Percentiles rank a stretch among this genome's conserved stretches.
Conservation (phyloP, 208 protist genomes). For the Trypanosoma conorhini region DNA sequence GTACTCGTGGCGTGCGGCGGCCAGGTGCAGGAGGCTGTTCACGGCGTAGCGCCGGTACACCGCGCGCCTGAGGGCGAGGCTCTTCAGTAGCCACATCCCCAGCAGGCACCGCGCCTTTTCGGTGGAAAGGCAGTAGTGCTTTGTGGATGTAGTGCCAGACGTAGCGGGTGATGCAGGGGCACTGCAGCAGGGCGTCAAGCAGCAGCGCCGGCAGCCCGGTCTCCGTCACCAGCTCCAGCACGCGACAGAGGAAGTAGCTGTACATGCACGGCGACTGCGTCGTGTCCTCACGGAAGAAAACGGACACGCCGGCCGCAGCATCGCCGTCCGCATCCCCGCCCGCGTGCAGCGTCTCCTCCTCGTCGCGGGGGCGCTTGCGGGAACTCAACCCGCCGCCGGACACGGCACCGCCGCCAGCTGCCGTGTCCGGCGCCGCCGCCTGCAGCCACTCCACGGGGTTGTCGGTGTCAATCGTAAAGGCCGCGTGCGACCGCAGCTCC, state of each 20-base stretch:
- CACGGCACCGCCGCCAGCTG: too few relatives aligned
- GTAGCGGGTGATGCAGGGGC: slow-evolving; percentile 58
- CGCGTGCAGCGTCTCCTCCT: not conserved
- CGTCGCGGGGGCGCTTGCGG: slow-evolving; percentile 33
- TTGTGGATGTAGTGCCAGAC: slow-evolving; percentile 75
- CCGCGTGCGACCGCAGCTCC: slow-evolving; percentile 18
- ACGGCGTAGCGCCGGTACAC: slow-evolving; percentile 63
- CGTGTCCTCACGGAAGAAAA: slow-evolving; percentile 66
- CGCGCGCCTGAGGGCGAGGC: slow-evolving; percentile 44
- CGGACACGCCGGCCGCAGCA: slow-evolving; percentile 18
- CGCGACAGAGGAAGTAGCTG: slow-evolving; percentile 74
- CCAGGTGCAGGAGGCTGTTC: slow-evolving; percentile 67
- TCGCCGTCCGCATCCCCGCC: not conserved
- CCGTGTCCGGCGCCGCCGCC: slow-evolving; percentile 27
- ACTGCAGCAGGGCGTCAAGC: slow-evolving; percentile 70
- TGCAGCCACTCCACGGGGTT: slow-evolving; percentile 67
- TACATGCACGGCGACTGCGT: slow-evolving; percentile 47
- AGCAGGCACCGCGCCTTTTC: slow-evolving; percentile 55
- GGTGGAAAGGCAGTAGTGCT: slow-evolving; percentile 60
- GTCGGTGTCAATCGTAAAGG: slow-evolving; percentile 59
- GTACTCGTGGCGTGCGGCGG: slow-evolving; percentile 42
- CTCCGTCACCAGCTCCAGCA: slow-evolving; percentile 48
- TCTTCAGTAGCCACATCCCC: slow-evolving; percentile 57
- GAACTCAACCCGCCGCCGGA: not conserved
- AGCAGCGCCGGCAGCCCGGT: slow-evolving; percentile 35